Evolutionary conservation across 768 basidiomycete genomes (phyloP).

Genomic region (Suillus subaureus): DNA sequence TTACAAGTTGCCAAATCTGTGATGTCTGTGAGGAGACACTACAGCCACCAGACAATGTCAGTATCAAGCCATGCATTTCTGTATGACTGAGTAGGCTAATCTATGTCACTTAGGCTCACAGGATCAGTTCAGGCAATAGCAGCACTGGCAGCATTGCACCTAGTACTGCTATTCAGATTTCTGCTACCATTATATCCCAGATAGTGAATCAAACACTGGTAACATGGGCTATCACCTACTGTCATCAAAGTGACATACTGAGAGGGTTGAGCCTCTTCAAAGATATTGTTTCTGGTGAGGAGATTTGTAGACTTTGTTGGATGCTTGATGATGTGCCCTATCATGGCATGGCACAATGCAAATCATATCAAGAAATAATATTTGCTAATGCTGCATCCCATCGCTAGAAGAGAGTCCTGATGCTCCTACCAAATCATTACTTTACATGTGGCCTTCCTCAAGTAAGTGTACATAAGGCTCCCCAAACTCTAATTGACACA

Average conservation of each 20-base stretch:
- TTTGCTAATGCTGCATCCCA: background rate
- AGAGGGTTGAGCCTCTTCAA: background rate
- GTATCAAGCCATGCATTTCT: background rate
- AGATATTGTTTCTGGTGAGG: background rate
- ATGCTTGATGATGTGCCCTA: background rate
- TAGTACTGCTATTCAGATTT: background rate
- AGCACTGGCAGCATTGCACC: background rate
- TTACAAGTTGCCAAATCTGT: background rate
- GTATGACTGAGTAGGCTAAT: background rate
- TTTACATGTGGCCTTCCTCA: background rate
- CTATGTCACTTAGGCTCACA: background rate
- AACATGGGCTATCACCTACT: background rate
- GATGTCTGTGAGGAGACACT: background rate
- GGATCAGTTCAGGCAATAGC: background rate
- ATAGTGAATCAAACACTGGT: background rate
- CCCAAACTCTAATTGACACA: background rate
- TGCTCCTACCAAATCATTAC: background rate
- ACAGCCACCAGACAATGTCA: background rate
- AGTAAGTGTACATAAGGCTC: background rate
- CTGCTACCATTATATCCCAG: background rate
- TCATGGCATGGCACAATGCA: background rate
- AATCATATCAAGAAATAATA: background rate
- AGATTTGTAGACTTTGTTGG: background rate
- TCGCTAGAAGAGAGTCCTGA: background rate
- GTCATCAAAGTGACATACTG: background rate